Percentiles rank a stretch among this genome's conserved stretches.
These are phyloP conservation scores for Trichoderma guizhouense DNA, from an alignment of 2,329 filamentous ascomycete species.

Conservation along the genomic window DNA sequence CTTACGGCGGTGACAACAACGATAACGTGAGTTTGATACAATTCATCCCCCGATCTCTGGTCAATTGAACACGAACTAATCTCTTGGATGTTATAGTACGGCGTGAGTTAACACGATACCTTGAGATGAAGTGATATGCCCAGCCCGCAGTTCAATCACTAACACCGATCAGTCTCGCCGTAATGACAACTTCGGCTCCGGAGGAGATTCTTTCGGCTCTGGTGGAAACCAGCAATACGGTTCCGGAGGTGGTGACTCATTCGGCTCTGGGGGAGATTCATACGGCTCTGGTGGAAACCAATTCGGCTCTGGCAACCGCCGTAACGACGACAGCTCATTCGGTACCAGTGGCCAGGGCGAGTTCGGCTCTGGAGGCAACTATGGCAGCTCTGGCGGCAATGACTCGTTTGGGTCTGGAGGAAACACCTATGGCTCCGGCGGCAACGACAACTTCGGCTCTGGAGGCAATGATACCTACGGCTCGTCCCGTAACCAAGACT, in stretches of 20 bases:
- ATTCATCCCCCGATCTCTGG: too few relatives aligned
- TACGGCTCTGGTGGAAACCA: conserved; percentile 13
- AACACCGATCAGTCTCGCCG: conserved; percentile 18
- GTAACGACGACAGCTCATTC: conserved; percentile 11
- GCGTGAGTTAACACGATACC: conserved; percentile 4
- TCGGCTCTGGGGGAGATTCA: background rate
- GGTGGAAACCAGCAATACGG: background rate
- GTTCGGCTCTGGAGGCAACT: conserved; percentile 14
- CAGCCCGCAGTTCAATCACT: background rate
- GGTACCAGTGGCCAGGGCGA: conserved; percentile 7
- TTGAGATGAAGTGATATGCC: background rate
- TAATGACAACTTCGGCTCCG: conserved; percentile 16
- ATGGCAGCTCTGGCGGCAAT: conserved; percentile 25
- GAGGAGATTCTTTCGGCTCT: conserved; percentile 25
- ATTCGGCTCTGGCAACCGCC: conserved; percentile 23
- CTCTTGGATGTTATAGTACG: background rate
- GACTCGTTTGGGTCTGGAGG: conserved; percentile 21
- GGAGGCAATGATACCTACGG: conserved; percentile 16
- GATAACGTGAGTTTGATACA: conserved; percentile 32
- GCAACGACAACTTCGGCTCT: background rate
- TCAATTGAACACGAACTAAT: background rate
- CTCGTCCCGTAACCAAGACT: background rate
- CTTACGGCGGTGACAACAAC: conserved; percentile 43
- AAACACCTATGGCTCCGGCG: conserved; percentile 19
- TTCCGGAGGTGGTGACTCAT: conserved; percentile 7